These are phyloP conservation scores for Plantago elongata DNA, from an alignment of 257 asterid genomes.

Conservation along the genomic window DNA sequence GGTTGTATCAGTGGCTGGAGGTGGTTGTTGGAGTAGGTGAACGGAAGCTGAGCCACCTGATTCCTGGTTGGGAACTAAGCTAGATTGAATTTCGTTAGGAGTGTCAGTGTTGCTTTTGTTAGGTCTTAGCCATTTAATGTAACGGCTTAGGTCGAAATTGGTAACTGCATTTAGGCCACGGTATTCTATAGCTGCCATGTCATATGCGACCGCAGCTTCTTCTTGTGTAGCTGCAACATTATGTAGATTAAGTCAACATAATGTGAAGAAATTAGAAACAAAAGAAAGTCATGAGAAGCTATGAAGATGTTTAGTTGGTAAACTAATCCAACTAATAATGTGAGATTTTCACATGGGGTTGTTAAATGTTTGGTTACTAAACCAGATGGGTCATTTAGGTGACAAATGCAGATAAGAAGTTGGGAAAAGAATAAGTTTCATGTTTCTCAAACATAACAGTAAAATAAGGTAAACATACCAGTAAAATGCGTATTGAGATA, in stretches of 20 bases:
- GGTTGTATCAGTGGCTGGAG: constrained; percentile 1
- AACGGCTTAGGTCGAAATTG: constrained; percentile 74
- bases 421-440: not conserved
- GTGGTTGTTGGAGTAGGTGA: constrained; percentile 22
- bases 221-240: constrained; percentile 68
- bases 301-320: constrained; percentile 22
- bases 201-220: constrained; percentile 85
- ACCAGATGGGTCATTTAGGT: not conserved
- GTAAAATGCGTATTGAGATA: not conserved
- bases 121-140: constrained; percentile 78
- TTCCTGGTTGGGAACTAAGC: constrained; percentile 16
- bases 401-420: not conserved
- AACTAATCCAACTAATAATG: constrained; percentile 30
- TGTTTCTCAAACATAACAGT: not conserved
- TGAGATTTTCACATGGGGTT: constrained; percentile 2
- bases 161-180: constrained; percentile 86
- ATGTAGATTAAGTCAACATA: not conserved
- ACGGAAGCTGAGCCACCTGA: constrained; percentile 19
- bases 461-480: not conserved
- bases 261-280: not conserved
- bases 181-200: constrained; percentile 85
- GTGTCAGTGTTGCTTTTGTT: constrained; percentile 17
- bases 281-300: not conserved
- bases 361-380: not conserved
- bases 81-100: constrained; percentile 23